Base-by-base conservation (phyloP, 75 land plant genomes). In the Pinus tabuliformis region DNA sequence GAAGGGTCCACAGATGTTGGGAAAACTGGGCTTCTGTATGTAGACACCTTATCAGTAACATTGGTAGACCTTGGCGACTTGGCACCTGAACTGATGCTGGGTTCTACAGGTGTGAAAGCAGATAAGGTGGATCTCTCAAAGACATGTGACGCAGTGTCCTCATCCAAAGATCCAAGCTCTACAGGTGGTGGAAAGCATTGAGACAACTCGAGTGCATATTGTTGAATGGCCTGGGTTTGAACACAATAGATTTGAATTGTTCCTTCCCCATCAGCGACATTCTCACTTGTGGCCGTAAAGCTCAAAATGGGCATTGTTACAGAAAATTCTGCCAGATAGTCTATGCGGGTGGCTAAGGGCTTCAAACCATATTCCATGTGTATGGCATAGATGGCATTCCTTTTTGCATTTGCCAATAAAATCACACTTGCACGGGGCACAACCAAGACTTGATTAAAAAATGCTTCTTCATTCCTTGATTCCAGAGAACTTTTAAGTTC, bases 221-320 rank as follows among this genome's bases (percentile, higher is more conserved):
- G 97, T 72, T 96, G 97, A 78, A 96, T 96, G 59, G 99, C 99
- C 79, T 89, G 90, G 17, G 99, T 91, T 78, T 96, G 97, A 21
- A 96, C 90, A 77, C 95, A 96, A 72, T 88, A 96, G 2, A 96
- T 82, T 62, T 94, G 91, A 56, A 93, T 84, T 57, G 76, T 75
- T 33, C 89, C 89, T 37, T 88, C 94, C 21, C 87, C 91, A 83
- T 87, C 86, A 37, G 81, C 70, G 3, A 83, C 73, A 57, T 59
- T 60, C 12, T 89, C 90, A 81, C 77, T 84, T 56, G 99, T 94
- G 62, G 88, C 99, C 36, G 94, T 91, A 70, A 93, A 79, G 81
- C 99, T 96, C 77, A 96, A 81, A 75, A 96, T 90, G 45, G 97
- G 99, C 87, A 90, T 93, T 15, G 91, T 83, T n/a, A 96, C 99